Evolutionary conservation across 495 filamentous ascomycete genomes (phyloP).

Genomic region (Staphylotrichum tortipilum): DNA sequence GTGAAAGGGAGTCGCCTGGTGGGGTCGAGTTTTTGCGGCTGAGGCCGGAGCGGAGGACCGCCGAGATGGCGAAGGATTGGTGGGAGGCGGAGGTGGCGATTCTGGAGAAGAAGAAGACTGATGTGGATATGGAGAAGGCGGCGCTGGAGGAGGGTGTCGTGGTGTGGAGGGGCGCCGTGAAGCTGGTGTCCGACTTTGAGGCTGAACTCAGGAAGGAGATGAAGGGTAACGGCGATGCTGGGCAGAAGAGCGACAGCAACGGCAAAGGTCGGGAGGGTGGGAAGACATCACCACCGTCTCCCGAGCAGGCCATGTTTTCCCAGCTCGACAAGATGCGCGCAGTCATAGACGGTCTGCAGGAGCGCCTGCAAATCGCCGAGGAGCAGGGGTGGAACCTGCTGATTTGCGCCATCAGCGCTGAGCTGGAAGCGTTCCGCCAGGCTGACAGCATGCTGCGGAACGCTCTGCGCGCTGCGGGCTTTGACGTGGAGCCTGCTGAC

Average conservation of each 20-base stretch:
- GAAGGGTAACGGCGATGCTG: slow-evolving; percentile 13
- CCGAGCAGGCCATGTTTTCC: slow-evolving; percentile 30
- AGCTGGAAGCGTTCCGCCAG: slow-evolving; percentile 73
- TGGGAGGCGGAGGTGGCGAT: slow-evolving; percentile 58
- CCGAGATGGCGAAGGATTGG: slow-evolving; percentile 68
- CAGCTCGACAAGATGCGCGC: slow-evolving; percentile 49
- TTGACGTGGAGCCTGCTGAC: slow-evolving; percentile 14
- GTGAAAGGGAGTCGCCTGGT: slow-evolving; percentile 4
- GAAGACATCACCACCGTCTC: not conserved
- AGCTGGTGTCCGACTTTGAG: slow-evolving; percentile 62
- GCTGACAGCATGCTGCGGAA: slow-evolving; percentile 55
- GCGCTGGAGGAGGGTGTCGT: slow-evolving; percentile 78
- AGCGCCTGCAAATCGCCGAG: slow-evolving; percentile 50
- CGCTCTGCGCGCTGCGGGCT: slow-evolving; percentile 32
- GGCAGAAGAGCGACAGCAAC: slow-evolving; percentile 19
- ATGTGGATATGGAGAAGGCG: slow-evolving; percentile 57
- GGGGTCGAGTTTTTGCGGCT: slow-evolving; percentile 47
- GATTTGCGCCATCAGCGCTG: slow-evolving; percentile 79
- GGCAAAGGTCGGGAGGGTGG: not conserved
- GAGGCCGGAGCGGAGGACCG: slow-evolving; percentile 59
- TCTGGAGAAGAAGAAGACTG: slow-evolving; percentile 47
- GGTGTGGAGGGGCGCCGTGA: slow-evolving; percentile 67
- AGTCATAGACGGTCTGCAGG: slow-evolving; percentile 51
- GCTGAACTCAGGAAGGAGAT: slow-evolving; percentile 50
- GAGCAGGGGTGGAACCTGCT: slow-evolving; percentile 76